These are phyloP conservation scores for Diaporthe citrichinensis DNA, from an alignment of 2,329 filamentous ascomycete species.

Conservation along the genomic window DNA sequence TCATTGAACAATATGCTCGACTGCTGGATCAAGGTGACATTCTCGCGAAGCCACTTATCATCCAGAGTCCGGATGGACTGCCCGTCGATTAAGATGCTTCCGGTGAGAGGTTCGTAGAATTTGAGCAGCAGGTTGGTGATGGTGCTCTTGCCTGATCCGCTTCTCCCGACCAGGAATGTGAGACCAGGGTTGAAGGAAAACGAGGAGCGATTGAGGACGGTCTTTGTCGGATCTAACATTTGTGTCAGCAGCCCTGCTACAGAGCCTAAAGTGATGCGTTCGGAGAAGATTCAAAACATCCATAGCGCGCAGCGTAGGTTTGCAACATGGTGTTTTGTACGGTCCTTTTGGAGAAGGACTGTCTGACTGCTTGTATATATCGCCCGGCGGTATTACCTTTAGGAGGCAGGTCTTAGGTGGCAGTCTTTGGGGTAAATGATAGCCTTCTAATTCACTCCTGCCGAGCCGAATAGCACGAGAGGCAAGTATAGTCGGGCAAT, in stretches of 20 bases:
- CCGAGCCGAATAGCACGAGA: neutral
- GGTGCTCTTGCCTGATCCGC: constrained; percentile 94
- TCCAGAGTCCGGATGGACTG: constrained; percentile 73
- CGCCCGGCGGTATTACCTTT: too few species aligned
- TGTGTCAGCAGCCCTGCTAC: neutral
- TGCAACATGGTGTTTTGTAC: neutral
- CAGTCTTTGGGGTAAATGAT: neutral
- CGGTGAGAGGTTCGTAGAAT: constrained; percentile 78
- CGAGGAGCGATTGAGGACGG: constrained; percentile 72
- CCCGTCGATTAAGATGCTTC: constrained; percentile 78
- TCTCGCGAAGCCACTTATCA: constrained; percentile 79
- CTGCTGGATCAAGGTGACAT: constrained; percentile 87
- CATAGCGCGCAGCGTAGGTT: neutral
- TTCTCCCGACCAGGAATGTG: constrained; percentile 86
- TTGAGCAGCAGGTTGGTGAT: constrained; percentile 83
- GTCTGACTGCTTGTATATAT: neutral
- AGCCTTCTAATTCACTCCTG: neutral
- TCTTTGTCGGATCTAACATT: constrained; percentile 61
- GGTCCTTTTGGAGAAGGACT: neutral
- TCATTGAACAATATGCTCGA: constrained; percentile 86
- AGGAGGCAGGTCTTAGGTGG: neutral
- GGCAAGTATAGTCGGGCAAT: neutral
- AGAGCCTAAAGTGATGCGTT: neutral
- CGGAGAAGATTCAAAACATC: neutral
- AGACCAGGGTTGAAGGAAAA: constrained; percentile 79